Evolutionary conservation across 2,329 filamentous ascomycete genomes (phyloP), one percentile per base, ranked within the genome.

Genomic region (Colletotrichum falcatum): DNA sequence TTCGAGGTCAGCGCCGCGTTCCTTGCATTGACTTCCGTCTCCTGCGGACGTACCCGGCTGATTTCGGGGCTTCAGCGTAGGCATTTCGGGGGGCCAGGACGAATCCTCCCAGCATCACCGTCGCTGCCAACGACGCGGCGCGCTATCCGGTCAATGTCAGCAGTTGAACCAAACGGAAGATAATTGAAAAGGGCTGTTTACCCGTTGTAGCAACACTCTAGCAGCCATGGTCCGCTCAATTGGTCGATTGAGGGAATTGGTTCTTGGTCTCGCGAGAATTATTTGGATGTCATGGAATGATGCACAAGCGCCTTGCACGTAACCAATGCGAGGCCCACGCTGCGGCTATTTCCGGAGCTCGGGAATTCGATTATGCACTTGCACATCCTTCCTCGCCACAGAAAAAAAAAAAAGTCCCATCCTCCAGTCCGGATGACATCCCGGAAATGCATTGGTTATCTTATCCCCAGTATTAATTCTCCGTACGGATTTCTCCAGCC

Each of bases 161-260:
- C 39, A 20, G 23, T 39, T 5, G 28, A 37, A 48, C 39, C 7
- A 42, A 42, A 23, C 9, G 18, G 2, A 23, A 59, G 6, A 37
- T 4, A 18, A 61, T 55, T 42, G 4, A n/a, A 16, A 33, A 46
- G 26, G 42, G 59, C 18, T 12, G 55, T 82, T 79, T 78, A 89
- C 87, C 84, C 83, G 84, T 81, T 84, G 85, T 77, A 89, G 81
- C 80, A 89, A 82, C 81, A 88, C 82, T 88, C 87, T 86, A 77
- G 87, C 84, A 82, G 87, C 87, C 87, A 89, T 89, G 79, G 79
- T 85, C 78, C 77, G 79, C 81, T 83, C 83, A 85, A 85, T 86
- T 84, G 83, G 81, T 75, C 66, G 72, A 68, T 70, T 73, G 72
- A 72, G 72, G 72, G 66, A 73, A 70, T 73, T 71, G 66, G 72